Conservation (phyloP, 768 basidiomycete genomes). For the Cyclocybe aegerita region DNA sequence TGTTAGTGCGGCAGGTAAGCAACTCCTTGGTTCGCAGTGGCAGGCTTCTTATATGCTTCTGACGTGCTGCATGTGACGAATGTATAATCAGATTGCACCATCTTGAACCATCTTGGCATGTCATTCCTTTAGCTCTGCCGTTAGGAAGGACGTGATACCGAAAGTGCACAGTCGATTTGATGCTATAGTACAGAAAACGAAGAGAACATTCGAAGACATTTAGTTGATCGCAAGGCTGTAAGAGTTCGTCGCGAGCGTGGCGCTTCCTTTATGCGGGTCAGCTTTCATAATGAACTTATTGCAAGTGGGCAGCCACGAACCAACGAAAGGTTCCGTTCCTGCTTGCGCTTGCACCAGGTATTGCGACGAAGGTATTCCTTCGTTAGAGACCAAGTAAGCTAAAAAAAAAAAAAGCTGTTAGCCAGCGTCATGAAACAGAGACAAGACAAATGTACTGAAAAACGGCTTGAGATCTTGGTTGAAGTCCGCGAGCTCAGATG, state of each 20-base stretch:
- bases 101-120: too few species aligned
- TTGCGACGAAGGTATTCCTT: constrained; percentile 30
- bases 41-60: too few species aligned
- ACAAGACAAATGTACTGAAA: constrained; percentile 21
- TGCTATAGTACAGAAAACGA: too few species aligned
- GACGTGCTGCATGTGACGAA: too few species aligned
- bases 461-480: constrained; percentile 33
- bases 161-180: too few species aligned
- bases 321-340: constrained; percentile 34
- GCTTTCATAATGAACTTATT: neutral
- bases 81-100: too few species aligned
- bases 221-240: constrained; percentile 32
- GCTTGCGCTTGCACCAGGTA: constrained; percentile 35
- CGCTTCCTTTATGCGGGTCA: constrained; percentile 20
- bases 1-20: too few species aligned
- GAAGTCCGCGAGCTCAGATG: constrained; percentile 31
- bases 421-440: neutral
- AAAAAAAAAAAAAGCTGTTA: neutral
- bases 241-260: constrained; percentile 28
- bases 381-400: constrained; percentile 28
- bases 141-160: too few species aligned
- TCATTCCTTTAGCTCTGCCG: too few species aligned
- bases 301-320: constrained; percentile 10
- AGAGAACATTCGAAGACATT: neutral
- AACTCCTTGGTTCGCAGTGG: too few species aligned